phyloP scores from a whole-genome alignment of 2,329 filamentous ascomycete species.

The Gnomoniopsis smithogilvyi region DNA sequence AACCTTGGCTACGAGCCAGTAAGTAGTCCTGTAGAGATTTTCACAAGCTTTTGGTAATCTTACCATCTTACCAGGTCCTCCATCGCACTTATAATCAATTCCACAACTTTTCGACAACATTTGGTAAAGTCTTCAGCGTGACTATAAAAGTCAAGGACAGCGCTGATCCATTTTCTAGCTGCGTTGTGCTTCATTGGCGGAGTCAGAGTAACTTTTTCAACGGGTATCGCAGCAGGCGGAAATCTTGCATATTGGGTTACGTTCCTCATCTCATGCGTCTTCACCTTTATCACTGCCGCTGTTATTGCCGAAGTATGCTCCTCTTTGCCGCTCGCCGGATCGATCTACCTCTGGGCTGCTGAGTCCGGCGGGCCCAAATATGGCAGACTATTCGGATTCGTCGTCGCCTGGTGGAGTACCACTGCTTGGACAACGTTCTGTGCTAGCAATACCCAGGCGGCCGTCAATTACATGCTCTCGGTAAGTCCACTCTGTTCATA shows the following conservation, averaged over 20 bases:
- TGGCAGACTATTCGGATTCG: slow-evolving; percentile 54
- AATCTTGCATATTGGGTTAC: slow-evolving; percentile 62
- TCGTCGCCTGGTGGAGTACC: slow-evolving; percentile 64
- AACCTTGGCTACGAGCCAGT: slow-evolving; percentile 55
- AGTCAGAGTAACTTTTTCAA: slow-evolving; percentile 59
- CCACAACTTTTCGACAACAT: slow-evolving; percentile 58
- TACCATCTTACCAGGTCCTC: slow-evolving; percentile 38
- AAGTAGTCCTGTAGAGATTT: no score
- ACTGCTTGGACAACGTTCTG: slow-evolving; percentile 60
- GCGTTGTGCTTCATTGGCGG: slow-evolving; percentile 60
- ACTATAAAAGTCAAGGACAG: background rate
- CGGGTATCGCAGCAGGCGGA: slow-evolving; percentile 58
- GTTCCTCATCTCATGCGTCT: slow-evolving; percentile 56
- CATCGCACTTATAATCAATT: slow-evolving; percentile 55
- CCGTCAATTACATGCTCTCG: slow-evolving; percentile 50
- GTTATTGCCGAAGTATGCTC: slow-evolving; percentile 60
- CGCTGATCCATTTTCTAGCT: slow-evolving; percentile 35
- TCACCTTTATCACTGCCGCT: slow-evolving; percentile 58
- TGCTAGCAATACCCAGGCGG: slow-evolving; percentile 50
- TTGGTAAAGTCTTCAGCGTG: slow-evolving; percentile 36
- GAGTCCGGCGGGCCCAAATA: slow-evolving; percentile 53
- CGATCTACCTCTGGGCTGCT: slow-evolving; percentile 61
- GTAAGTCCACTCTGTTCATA: slow-evolving; percentile 26
- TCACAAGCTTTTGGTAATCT: slow-evolving; percentile 16
- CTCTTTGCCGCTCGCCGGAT: slow-evolving; percentile 55